phyloP scores from a whole-genome alignment of 2,329 filamentous ascomycete genomes.

The Purpureocillium lavendulum region DNA sequence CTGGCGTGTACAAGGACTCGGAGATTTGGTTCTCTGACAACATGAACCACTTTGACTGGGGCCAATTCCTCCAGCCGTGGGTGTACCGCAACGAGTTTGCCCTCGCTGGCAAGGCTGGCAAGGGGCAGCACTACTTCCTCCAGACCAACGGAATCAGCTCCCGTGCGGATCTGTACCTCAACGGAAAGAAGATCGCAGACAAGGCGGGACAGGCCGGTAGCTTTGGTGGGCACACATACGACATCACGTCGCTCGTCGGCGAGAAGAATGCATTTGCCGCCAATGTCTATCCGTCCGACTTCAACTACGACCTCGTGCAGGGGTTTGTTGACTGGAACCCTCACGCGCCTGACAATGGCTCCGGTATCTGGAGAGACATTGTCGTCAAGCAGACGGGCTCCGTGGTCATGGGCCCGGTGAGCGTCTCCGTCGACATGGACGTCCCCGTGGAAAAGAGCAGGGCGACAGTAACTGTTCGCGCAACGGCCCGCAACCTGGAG shows the following conservation, averaged over 20 bases:
- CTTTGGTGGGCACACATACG: constrained; percentile 47
- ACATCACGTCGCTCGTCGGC: constrained; percentile 37
- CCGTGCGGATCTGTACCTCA: constrained; percentile 51
- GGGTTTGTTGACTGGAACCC: constrained; percentile 21
- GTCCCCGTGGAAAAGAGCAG: constrained; percentile 9
- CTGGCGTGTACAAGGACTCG: constrained; percentile 40
- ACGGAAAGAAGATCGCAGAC: constrained; percentile 42
- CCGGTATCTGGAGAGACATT: constrained; percentile 53
- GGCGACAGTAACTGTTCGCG: constrained; percentile 28
- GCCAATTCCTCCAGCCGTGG: constrained; percentile 47
- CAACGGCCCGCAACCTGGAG: constrained; percentile 31
- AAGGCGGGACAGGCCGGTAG: constrained; percentile 43
- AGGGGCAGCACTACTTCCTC: constrained; percentile 38
- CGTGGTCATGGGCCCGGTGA: constrained; percentile 34
- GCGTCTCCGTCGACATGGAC: constrained; percentile 34
- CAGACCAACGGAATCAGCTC: constrained; percentile 53
- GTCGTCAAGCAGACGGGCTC: constrained; percentile 46
- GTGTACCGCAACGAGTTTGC: constrained; percentile 47
- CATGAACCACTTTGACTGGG: constrained; percentile 29
- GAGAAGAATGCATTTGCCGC: constrained; percentile 43
- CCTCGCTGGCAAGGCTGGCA: constrained; percentile 16
- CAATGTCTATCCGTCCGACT: constrained; percentile 48
- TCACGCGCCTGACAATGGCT: constrained; percentile 51
- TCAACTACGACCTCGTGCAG: constrained; percentile 48
- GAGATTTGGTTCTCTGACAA: constrained; percentile 48